A percentile compares a stretch with the other conserved stretches of the same genome.
Evolutionary conservation across 495 filamentous ascomycete genomes (phyloP).

Genomic region (Penicillium turbatum): DNA sequence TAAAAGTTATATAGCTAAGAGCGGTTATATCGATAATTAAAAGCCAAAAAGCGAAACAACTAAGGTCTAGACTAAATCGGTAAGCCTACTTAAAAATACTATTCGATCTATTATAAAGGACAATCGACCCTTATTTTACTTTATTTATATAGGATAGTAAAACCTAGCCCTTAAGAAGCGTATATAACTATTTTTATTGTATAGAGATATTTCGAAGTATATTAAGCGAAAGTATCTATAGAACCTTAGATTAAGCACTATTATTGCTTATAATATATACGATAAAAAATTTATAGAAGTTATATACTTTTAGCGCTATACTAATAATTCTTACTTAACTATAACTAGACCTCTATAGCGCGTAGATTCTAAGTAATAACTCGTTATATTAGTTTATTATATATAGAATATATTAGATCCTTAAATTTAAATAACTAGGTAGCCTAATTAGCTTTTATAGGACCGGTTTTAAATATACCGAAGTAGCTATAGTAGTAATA

Average conservation of each 20-base stretch:
- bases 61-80: background rate
- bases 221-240: slow-evolving; percentile 39
- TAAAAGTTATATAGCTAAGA: background rate
- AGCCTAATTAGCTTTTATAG: too few relatives aligned
- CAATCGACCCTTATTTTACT: slow-evolving; percentile 35
- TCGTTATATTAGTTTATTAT: background rate
- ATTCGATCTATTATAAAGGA: slow-evolving; percentile 27
- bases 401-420: background rate
- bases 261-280: slow-evolving; percentile 20
- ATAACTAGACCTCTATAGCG: slow-evolving; percentile 10
- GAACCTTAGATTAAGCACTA: slow-evolving; percentile 16
- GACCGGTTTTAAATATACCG: too few relatives aligned
- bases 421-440: background rate
- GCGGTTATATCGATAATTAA: background rate
- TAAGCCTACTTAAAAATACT: slow-evolving; percentile 13
- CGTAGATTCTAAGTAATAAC: background rate
- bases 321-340: slow-evolving; percentile 19
- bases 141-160: slow-evolving; percentile 36
- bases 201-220: slow-evolving; percentile 38
- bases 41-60: background rate
- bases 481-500: too few relatives aligned
- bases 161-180: slow-evolving; percentile 25
- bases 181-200: slow-evolving; percentile 26
- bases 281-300: slow-evolving; percentile 14
- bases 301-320: slow-evolving; percentile 21